Base-by-base conservation (phyloP, 148 eudicot genomes). In the Selenicereus undatus region DNA sequence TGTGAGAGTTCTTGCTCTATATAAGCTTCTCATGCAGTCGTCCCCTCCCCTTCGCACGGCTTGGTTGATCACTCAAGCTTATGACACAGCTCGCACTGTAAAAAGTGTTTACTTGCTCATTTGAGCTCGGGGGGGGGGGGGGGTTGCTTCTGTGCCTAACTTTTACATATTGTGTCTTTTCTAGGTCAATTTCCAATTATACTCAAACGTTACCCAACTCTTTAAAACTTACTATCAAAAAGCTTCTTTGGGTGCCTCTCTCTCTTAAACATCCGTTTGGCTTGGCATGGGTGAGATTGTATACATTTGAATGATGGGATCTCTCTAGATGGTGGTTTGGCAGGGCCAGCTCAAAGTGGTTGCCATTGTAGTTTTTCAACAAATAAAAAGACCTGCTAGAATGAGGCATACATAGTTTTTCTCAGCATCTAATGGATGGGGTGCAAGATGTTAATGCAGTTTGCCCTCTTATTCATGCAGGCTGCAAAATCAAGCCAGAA, bases 401-500 rank as follows among this genome's bases (percentile, higher is more conserved):
- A 39, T 62, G 27, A 62, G 68, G 4, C 68, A 62, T 62, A 10
- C 51, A 16, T 24, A 73, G 20, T n/a, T 6, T 45, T 73, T n/a
- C 58, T 48, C 56, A 73, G 27, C 26, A 42, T 11, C 32, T 73
- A 39, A 48, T 11, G n/a, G n/a, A 5, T 7, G 42, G 22, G 18
- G 22, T 5, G 48, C 11, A 62, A 21, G 27, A 8, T n/a, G 24
- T 22, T 18, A 62, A 62, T 39, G 43, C 43, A 18, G 26, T 7
- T n/a, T 62, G 22, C 2, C 24, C 24, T n/a, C 12, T 62, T 8
- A 27, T 74, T 75, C 30, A 71, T 82, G 88, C 88, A 89, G 94
- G 84, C 76, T 80, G 77, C 64, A 78, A 80, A 73, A 81, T 81
- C 74, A 88, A 90, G 81, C 85, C 83, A 52, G 93, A 85, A 78